These are phyloP conservation scores for Cercophora sp. DNA, from an alignment of 495 filamentous ascomycete species.

Conservation along the genomic window DNA sequence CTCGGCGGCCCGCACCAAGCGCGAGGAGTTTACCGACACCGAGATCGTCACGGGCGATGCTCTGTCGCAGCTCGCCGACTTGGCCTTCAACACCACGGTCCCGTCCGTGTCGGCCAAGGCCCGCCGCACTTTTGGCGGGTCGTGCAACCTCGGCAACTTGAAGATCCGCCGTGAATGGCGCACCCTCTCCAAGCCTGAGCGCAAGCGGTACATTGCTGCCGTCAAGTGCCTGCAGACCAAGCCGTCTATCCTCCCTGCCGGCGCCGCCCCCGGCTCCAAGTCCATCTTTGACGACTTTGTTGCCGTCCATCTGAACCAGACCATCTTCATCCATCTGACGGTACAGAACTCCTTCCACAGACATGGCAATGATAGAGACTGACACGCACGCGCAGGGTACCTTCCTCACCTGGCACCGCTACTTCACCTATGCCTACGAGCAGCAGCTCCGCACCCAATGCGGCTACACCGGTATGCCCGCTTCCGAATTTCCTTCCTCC, in stretches of 20 bases:
- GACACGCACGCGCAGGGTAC: constrained; percentile 41
- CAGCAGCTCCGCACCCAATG: constrained; percentile 67
- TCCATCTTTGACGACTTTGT: constrained; percentile 61
- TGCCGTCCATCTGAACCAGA: constrained; percentile 61
- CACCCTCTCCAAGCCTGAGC: not conserved
- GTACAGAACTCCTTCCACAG: constrained; percentile 17
- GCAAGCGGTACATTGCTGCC: constrained; percentile 55
- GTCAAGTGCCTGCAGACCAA: constrained; percentile 57
- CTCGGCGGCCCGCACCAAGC: not conserved
- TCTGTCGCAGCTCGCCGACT: not conserved
- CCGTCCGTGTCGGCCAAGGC: not conserved
- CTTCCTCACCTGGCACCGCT: constrained; percentile 70
- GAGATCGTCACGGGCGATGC: constrained; percentile 7
- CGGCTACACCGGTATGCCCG: constrained; percentile 57
- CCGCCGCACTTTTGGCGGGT: constrained; percentile 4
- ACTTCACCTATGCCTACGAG: constrained; percentile 62
- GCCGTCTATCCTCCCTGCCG: constrained; percentile 38
- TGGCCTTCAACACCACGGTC: constrained; percentile 3
- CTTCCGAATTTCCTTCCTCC: not conserved
- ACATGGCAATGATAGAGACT: not conserved
- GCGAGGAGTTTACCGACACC: not conserved
- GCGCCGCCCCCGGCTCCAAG: constrained; percentile 29
- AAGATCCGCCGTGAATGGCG: constrained; percentile 7
- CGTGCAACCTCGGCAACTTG: constrained; percentile 1
- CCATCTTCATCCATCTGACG: constrained; percentile 58